phyloP scores from a whole-genome alignment of 768 basidiomycete species.

The Cantharellus cinnabarinus region DNA sequence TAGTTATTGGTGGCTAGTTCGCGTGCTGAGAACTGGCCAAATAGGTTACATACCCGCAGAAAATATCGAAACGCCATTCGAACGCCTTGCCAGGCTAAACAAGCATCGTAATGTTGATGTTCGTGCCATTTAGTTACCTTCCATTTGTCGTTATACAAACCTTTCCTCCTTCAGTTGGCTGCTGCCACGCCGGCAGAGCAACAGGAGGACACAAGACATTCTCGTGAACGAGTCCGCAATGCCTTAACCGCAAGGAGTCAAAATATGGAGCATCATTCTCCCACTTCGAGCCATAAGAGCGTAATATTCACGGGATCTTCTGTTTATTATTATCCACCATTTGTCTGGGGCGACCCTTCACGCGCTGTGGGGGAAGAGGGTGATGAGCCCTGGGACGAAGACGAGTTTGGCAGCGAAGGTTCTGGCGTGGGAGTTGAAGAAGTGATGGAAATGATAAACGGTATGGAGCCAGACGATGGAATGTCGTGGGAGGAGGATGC shows the following conservation, averaged over 20 bases:
- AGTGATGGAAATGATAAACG: conserved; percentile 8
- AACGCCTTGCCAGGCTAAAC: conserved; percentile 84
- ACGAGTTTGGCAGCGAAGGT: conserved; percentile 41
- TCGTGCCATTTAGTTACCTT: conserved; percentile 16
- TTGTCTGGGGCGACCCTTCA: conserved; percentile 34
- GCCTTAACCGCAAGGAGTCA: conserved; percentile 1
- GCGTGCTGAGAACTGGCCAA: conserved; percentile 94
- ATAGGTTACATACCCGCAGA: conserved; percentile 98
- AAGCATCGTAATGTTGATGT: conserved; percentile 96
- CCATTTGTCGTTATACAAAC: background rate
- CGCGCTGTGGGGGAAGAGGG: conserved; percentile 22
- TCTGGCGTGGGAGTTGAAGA: conserved; percentile 42
- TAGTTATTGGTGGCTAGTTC: conserved; percentile 99
- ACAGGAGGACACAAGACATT: conserved; percentile 29
- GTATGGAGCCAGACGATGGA: conserved; percentile 44
- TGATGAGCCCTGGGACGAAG: conserved; percentile 36
- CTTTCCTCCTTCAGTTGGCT: conserved; percentile 32
- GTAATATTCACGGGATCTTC: conserved; percentile 58
- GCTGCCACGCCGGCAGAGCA: conserved; percentile 53
- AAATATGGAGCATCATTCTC: conserved; percentile 9
- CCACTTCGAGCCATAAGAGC: conserved; percentile 18
- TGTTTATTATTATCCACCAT: conserved; percentile 59
- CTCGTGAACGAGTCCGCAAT: conserved; percentile 33
- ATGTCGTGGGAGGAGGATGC: conserved; percentile 65
- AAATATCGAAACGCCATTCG: conserved; percentile 97